Conservation (phyloP, 495 filamentous ascomycete species). For the Ascobolus immersus region DNA sequence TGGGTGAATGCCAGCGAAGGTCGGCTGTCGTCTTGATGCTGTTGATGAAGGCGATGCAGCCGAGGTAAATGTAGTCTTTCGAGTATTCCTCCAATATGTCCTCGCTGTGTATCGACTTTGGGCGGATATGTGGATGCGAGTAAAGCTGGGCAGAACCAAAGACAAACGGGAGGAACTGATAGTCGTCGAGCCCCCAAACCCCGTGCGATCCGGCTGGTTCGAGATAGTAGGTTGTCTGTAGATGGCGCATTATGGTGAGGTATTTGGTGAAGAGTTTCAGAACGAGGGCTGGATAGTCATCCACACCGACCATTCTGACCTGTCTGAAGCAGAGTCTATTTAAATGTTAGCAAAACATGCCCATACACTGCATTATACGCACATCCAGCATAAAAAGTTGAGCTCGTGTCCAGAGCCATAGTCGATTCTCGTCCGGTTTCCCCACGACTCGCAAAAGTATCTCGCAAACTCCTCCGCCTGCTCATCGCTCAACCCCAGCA, state of each 20-base stretch:
- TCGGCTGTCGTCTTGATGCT: conserved; percentile 90
- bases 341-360: not conserved
- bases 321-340: conserved; percentile 49
- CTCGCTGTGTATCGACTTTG: conserved; percentile 61
- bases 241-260: conserved; percentile 46
- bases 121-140: conserved; percentile 66
- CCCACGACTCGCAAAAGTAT: conserved; percentile 64
- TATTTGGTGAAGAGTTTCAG: conserved; percentile 61
- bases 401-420: conserved; percentile 94
- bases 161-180: conserved; percentile 90
- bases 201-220: conserved; percentile 88
- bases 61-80: conserved; percentile 44
- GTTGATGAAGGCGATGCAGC: conserved; percentile 82
- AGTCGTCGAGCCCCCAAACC: conserved; percentile 94
- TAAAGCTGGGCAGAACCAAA: conserved; percentile 79
- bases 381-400: conserved; percentile 81
- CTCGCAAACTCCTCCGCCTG: conserved; percentile 43
- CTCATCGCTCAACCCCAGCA: conserved; percentile 24
- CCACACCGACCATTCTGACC: conserved; percentile 33
- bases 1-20: conserved; percentile 86
- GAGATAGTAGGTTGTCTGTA: conserved; percentile 79
- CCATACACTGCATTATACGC: not conserved
- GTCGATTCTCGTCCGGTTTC: conserved; percentile 71
- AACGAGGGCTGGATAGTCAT: conserved; percentile 46
- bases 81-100: conserved; percentile 59